Evolutionary conservation across 2,329 filamentous ascomycete species (phyloP).

Genomic region (Penicillium sp.): DNA sequence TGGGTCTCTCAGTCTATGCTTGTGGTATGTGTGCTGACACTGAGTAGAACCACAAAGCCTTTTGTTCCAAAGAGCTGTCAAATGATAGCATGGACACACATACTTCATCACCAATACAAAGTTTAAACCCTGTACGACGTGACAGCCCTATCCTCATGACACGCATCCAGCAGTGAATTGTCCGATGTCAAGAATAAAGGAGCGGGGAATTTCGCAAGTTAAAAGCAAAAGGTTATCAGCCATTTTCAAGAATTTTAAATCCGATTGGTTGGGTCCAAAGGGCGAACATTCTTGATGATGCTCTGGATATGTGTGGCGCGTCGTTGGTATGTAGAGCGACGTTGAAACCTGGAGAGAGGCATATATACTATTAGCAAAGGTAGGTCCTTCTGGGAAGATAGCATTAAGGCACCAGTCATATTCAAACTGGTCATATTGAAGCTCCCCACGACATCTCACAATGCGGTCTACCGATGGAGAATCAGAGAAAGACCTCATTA

Average conservation of each 20-base stretch:
- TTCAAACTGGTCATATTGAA: neutral
- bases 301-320: conserved; percentile 14
- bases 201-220: neutral
- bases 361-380: conserved; percentile 3
- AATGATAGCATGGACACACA: neutral
- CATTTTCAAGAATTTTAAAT: neutral
- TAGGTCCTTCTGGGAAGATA: neutral
- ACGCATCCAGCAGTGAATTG: neutral
- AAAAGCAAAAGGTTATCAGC: neutral
- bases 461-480: conserved; percentile 11
- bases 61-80: neutral
- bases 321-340: conserved; percentile 16
- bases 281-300: conserved; percentile 20
- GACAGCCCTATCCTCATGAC: neutral
- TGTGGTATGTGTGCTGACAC: neutral
- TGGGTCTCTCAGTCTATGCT: neutral
- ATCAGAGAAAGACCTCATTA: conserved; percentile 1
- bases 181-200: neutral
- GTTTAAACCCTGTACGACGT: neutral
- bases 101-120: neutral
- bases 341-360: neutral
- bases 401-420: neutral
- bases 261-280: conserved; percentile 5
- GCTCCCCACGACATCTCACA: neutral
- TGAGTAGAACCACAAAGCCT: neutral